Conservation (phyloP, 441 rosid species). For the Biscutella auriculata region DNA sequence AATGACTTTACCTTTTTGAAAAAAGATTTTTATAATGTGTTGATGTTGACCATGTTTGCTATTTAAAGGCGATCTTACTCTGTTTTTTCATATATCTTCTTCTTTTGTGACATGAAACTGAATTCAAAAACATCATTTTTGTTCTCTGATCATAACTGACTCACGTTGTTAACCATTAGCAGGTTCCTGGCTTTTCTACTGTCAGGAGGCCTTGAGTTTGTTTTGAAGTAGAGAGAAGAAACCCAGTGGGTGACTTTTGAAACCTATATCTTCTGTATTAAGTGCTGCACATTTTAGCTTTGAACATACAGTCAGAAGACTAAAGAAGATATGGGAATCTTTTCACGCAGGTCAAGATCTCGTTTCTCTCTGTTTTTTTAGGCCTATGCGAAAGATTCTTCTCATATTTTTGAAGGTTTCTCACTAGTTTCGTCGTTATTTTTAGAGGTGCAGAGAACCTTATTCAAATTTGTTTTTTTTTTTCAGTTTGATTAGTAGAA, state of each 20-base stretch:
- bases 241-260: not conserved
- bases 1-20: constrained; percentile 15
- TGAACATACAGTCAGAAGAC: not conserved
- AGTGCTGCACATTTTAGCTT: not conserved
- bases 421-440: not conserved
- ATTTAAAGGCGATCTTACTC: not conserved
- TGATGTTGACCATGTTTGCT: not conserved
- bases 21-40: not conserved
- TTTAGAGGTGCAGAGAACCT: not conserved
- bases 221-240: constrained; percentile 1
- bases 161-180: not conserved
- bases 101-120: not conserved
- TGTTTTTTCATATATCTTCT: constrained; percentile 1
- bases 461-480: constrained; percentile 1
- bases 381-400: not conserved
- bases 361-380: not conserved
- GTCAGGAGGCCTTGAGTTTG: constrained; percentile 9
- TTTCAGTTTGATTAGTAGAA: constrained; percentile 46
- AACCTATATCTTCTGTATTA: not conserved
- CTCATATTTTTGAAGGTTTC: not conserved
- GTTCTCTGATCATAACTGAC: not conserved
- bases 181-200: constrained; percentile 20
- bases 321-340: constrained; percentile 47
- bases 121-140: not conserved
- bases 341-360: constrained; percentile 46